Evolutionary conservation across 495 filamentous ascomycete species (phyloP).

Genomic region (Aspergillus bertholletiae): DNA sequence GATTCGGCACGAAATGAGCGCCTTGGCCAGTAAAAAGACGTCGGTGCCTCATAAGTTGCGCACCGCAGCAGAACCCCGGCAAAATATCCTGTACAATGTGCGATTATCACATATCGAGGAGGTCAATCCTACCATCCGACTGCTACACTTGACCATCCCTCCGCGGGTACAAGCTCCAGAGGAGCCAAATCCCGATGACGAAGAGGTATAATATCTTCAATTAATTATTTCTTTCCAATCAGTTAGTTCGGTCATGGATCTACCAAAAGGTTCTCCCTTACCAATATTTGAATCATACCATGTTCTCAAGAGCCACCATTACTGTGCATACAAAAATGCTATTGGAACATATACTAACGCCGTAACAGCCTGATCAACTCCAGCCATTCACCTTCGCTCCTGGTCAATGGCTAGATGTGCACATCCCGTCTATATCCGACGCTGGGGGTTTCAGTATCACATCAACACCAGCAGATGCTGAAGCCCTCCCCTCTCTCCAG

Average conservation of each 20-base stretch:
- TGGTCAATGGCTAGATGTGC: slow-evolving; percentile 90
- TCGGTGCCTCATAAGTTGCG: slow-evolving; percentile 56
- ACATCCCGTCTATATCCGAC: slow-evolving; percentile 60
- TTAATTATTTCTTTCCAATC: not conserved
- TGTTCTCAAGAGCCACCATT: not conserved
- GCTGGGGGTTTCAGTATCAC: slow-evolving; percentile 86
- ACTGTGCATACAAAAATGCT: not conserved
- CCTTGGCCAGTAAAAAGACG: slow-evolving; percentile 25
- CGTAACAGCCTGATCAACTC: slow-evolving; percentile 28
- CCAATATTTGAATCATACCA: not conserved
- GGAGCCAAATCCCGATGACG: slow-evolving; percentile 7
- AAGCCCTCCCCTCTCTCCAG: slow-evolving; percentile 27
- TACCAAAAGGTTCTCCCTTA: no score
- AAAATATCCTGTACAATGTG: slow-evolving; percentile 50
- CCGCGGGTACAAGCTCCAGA: slow-evolving; percentile 16
- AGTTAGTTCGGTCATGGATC: no score
- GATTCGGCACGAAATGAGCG: slow-evolving; percentile 24
- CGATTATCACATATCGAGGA: slow-evolving; percentile 44
- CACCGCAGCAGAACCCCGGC: slow-evolving; percentile 69
- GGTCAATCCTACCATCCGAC: slow-evolving; percentile 44
- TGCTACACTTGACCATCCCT: slow-evolving; percentile 44
- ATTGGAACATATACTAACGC: not conserved
- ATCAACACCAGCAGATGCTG: slow-evolving; percentile 57
- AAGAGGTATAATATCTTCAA: slow-evolving; percentile 13
- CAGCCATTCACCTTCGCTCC: slow-evolving; percentile 58